Percentiles rank a stretch among this genome's conserved stretches.
Conservation (phyloP, 2,329 filamentous ascomycete species). For the Beauveria scarabaeidicola region DNA sequence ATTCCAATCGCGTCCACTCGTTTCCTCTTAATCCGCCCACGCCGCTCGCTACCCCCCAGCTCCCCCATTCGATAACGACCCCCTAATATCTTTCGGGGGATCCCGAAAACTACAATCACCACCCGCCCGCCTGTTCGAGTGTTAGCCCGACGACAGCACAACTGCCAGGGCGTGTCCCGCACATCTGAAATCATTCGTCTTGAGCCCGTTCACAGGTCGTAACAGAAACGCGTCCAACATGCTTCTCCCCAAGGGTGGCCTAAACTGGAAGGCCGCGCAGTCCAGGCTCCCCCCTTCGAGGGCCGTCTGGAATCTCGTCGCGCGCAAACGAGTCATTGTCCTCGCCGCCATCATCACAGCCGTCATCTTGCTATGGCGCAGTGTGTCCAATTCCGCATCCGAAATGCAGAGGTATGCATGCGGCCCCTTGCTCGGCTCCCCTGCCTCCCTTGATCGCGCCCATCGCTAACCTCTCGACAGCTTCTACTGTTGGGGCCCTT, state of each 20-base stretch:
- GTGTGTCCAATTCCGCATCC: slow-evolving; percentile 67
- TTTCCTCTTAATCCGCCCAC: neutral
- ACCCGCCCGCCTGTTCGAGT: neutral
- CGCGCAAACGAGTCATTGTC: slow-evolving; percentile 69
- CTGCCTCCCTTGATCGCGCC: neutral
- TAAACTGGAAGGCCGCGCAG: slow-evolving; percentile 87
- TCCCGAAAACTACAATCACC: neutral
- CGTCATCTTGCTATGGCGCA: slow-evolving; percentile 79
- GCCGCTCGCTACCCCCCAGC: slow-evolving; percentile 2
- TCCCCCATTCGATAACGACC: neutral
- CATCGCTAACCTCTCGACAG: slow-evolving; percentile 35
- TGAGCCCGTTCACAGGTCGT: neutral
- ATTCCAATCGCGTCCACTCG: slow-evolving; percentile 8
- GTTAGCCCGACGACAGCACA: neutral
- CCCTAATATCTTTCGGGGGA: slow-evolving; percentile 1
- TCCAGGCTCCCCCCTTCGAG: slow-evolving; percentile 69
- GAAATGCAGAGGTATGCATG: slow-evolving; percentile 79
- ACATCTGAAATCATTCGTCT: neutral
- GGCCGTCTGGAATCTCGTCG: slow-evolving; percentile 61
- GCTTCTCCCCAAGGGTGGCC: slow-evolving; percentile 83
- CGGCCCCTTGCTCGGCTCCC: neutral
- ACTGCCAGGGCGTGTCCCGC: neutral
- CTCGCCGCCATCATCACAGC: slow-evolving; percentile 61
- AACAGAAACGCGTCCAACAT: slow-evolving; percentile 43
- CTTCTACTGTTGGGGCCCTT: slow-evolving; percentile 95